These are phyloP conservation scores for Petrea volubilis DNA, from an alignment of 257 asterid genomes.

Conservation along the genomic window DNA sequence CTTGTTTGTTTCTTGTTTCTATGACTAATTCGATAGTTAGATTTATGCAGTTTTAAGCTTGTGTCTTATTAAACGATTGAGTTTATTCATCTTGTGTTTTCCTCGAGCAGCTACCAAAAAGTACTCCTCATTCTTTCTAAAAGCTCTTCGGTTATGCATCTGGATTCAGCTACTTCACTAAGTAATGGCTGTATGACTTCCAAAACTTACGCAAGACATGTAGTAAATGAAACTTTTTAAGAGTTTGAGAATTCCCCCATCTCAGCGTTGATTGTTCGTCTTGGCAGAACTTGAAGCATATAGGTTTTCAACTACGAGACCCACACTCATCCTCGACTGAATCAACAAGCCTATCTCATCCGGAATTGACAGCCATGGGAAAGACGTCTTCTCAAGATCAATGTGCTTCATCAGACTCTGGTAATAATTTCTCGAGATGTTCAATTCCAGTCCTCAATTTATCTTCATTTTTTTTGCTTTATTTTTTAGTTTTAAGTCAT, in stretches of 20 bases:
- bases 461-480: neutral
- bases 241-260: neutral
- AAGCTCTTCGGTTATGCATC: conserved; percentile 26
- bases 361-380: conserved; percentile 38
- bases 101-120: conserved; percentile 21
- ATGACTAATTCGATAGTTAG: neutral
- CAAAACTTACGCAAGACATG: conserved; percentile 24
- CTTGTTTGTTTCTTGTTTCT: neutral
- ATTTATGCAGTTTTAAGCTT: neutral
- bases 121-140: conserved; percentile 1
- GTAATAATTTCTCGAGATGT: conserved; percentile 30
- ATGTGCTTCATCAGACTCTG: conserved; percentile 66
- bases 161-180: conserved; percentile 32
- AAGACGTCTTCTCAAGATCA: conserved; percentile 65
- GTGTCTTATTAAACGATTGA: neutral
- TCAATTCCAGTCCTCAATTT: neutral
- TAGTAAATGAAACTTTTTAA: neutral
- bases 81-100: conserved; percentile 7
- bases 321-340: conserved; percentile 44
- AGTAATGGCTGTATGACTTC: conserved; percentile 40
- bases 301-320: conserved; percentile 43
- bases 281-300: conserved; percentile 37
- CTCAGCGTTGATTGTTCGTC: conserved; percentile 22
- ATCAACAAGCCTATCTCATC: conserved; percentile 41
- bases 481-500: neutral